Evolutionary conservation across 2,329 filamentous ascomycete species (phyloP), one percentile per base, ranked within the genome.

Genomic region (Aureobasidium melanogenum): DNA sequence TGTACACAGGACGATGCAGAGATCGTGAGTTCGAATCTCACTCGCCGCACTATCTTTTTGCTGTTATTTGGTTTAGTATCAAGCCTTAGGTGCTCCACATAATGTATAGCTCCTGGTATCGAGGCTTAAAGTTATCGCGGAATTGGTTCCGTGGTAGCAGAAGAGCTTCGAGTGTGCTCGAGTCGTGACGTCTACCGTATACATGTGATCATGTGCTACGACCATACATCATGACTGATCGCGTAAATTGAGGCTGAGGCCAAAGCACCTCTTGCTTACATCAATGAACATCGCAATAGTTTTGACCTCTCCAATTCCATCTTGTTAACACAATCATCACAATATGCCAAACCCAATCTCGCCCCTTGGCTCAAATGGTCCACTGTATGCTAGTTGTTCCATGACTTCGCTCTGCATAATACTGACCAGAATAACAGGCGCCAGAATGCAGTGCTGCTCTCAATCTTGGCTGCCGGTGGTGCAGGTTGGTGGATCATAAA

Each of bases 11-110:
- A 36, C 17, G 47, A n/a, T 36, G 28, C 47, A 50, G 47, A 50
- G 47, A 50, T 51, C 48, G 48, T 38, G 48, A 51, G 48, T 51
- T 36, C 48, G 32, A 51, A 36, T 26, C 48, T 51, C 48, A 38
- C 48, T 34, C 32, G 32, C 19, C 14, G 48, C 48, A 24, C 17
- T 26, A 22, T n/a, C 12, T 28, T 55, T 39, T 51, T 41, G n/a
- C 63, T 62, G 12, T 36, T 38, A 9, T 3, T 15, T 2, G 0
- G 5, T 17, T 10, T 2, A 5, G 5, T 3, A 9, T n/a, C 14
- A 4, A 46, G 3, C 24, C 19, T 17, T 10, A n/a, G n/a, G n/a
- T n/a, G n/a, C n/a, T n/a, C n/a, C n/a, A 36, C 3, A 36, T 15
- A 36, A 15, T 15, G 6, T 0, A 36, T 2, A 15, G 15, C 12